phyloP scores from a whole-genome alignment of 176 grass and related monocot species.

The Zoysia pacifica region DNA sequence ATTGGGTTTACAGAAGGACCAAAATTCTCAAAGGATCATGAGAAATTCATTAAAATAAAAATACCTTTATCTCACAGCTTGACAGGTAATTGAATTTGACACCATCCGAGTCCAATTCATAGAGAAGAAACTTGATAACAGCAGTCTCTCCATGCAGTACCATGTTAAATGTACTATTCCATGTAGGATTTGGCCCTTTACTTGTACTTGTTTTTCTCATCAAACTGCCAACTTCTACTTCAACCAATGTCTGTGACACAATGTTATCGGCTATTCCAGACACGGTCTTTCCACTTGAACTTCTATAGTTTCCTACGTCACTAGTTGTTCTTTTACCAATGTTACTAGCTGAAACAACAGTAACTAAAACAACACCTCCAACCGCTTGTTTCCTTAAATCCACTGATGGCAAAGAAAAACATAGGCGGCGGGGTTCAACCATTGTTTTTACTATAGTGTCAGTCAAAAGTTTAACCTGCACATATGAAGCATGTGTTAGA shows the following conservation, averaged over 20 bases:
- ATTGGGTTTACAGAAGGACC: conserved; percentile 30
- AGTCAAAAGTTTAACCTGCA: conserved; percentile 84
- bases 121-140: conserved; percentile 84
- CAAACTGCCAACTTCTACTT: conserved; percentile 88
- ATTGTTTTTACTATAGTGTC: conserved; percentile 86
- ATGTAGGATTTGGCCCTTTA: conserved; percentile 65
- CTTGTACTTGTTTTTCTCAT: conserved; percentile 75
- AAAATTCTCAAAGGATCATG: conserved; percentile 20
- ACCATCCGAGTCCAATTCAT: conserved; percentile 77
- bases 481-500: conserved; percentile 25
- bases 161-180: conserved; percentile 88
- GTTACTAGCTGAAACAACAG: conserved; percentile 82
- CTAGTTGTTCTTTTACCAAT: conserved; percentile 46
- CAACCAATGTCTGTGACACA: conserved; percentile 58
- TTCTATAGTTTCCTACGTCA: conserved; percentile 43
- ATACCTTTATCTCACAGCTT: conserved; percentile 95
- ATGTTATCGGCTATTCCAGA: conserved; percentile 44
- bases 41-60: conserved; percentile 26
- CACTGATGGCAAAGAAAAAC: conserved; percentile 78
- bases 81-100: conserved; percentile 83
- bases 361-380: conserved; percentile 81
- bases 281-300: conserved; percentile 27
- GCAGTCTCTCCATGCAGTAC: conserved; percentile 85
- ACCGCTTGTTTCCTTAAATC: conserved; percentile 77
- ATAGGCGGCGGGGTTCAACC: conserved; percentile 89